phyloP scores from a whole-genome alignment of 129 eudicot species.

The Logfia minima region DNA sequence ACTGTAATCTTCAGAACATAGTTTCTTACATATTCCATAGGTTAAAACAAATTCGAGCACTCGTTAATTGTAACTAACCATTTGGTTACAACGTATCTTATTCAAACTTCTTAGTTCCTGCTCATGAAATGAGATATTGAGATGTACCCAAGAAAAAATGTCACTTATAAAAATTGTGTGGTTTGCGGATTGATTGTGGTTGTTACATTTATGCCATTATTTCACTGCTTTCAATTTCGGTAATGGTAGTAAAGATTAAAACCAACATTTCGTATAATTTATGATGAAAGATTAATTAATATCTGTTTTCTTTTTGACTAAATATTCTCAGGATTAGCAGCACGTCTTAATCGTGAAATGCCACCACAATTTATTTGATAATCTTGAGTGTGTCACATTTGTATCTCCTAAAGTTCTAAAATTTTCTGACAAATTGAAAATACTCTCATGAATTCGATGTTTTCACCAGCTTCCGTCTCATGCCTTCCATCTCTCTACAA shows the following conservation, averaged over 20 bases:
- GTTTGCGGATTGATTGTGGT: not conserved
- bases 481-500: conserved; percentile 28
- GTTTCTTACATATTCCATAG: not conserved
- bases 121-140: too few species aligned
- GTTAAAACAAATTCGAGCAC: not conserved
- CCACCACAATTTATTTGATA: not conserved
- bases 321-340: conserved; percentile 2
- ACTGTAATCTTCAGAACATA: too few species aligned
- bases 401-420: not conserved
- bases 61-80: not conserved
- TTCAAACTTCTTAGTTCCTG: too few species aligned
- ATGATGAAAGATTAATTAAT: not conserved
- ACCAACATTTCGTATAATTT: not conserved
- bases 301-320: not conserved
- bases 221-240: not conserved
- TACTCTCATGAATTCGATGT: conserved; percentile 40
- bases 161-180: too few species aligned
- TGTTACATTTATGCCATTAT: not conserved
- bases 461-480: conserved; percentile 40
- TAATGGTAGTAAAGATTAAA: not conserved
- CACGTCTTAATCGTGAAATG: not conserved
- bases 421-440: not conserved
- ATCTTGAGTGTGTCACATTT: not conserved
- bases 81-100: too few species aligned
- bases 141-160: too few species aligned